Evolutionary conservation across 352 stramenopile genomes (phyloP), one percentile per base, ranked within the genome.

Genomic region (Hyaloperonospora brassicae): DNA sequence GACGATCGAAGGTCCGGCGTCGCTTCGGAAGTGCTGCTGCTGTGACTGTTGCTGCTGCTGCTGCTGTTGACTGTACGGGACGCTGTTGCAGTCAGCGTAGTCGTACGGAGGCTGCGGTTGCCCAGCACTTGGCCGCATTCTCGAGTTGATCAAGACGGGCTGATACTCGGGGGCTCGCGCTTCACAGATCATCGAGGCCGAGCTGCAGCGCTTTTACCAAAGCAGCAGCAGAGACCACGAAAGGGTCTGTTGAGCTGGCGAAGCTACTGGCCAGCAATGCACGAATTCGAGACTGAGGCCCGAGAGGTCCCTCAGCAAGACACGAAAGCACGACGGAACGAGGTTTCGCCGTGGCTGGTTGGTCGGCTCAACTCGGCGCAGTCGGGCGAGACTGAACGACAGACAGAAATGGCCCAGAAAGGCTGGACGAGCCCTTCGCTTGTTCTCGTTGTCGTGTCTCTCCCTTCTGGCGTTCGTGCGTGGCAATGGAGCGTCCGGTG

Each of bases 241-340:
- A 10, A 31, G 41, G 2, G 1, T 47, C 6, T 47, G 2, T 31
- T 36, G 53, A 36, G 50, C 36, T 42, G 14, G 22, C 27, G 21
- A 21, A 49, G 38, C 38, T 52, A 44, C n/a, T 62, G 51, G 61
- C 57, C 44, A 71, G 59, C 68, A 65, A 62, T 68, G 52, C 47
- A 68, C 62, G 48, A 65, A 68, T 72, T 68, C 43, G 23, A 59
- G 51, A 72, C 55, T 72, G 63, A 72, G 54, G 58, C 42, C 59
- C 27, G 4, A 4, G 8, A 1, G 27, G 27, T 34, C 27, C 27
- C 27, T 34, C 4, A 34, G 27, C 17, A 17, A 34, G 4, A 34
- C 27, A 34, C 27, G 27, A 34, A 34, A 9, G 27, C 8, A 34
- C 27, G 27, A 34, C 8, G 4, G 8, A 34, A 34, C 27, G 27